These are phyloP conservation scores for Neopestalotiopsis clavispora DNA, from an alignment of 2,329 filamentous ascomycete species.

Conservation along the genomic window DNA sequence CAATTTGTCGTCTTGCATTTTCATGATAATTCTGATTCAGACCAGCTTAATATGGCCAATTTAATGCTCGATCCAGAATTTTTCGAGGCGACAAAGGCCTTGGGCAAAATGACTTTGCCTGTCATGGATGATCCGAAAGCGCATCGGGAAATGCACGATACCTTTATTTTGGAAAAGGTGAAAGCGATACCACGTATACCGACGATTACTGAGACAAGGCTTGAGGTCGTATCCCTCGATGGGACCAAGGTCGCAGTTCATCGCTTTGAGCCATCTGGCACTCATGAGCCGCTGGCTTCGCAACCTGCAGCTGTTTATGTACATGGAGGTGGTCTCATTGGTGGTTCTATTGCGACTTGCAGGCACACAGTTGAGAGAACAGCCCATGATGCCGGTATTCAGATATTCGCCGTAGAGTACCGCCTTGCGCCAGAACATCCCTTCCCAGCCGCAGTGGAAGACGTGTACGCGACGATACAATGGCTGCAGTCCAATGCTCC, in stretches of 20 bases:
- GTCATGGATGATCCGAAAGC: too few species aligned
- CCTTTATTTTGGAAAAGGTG: neutral
- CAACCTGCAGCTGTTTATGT: slow-evolving; percentile 10
- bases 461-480: slow-evolving; percentile 51
- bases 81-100: too few species aligned
- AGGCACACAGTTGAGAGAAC: neutral
- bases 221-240: slow-evolving; percentile 5
- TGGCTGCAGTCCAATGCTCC: slow-evolving; percentile 42
- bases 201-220: neutral
- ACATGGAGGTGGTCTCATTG: slow-evolving; percentile 10
- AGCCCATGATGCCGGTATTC: neutral
- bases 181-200: neutral
- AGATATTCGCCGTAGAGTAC: slow-evolving; percentile 52
- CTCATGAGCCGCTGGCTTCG: neutral
- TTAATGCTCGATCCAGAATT: too few species aligned
- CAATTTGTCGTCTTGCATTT: too few species aligned
- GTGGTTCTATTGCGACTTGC: neutral
- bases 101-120: too few species aligned
- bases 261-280: neutral
- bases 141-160: neutral
- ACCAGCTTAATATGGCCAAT: too few species aligned
- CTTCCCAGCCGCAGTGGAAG: slow-evolving; percentile 53
- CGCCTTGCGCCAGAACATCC: slow-evolving; percentile 54
- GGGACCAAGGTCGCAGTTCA: neutral
- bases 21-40: too few species aligned